phyloP scores from a whole-genome alignment of 75 land plant genomes.

The Chamaecyparis obtusa region DNA sequence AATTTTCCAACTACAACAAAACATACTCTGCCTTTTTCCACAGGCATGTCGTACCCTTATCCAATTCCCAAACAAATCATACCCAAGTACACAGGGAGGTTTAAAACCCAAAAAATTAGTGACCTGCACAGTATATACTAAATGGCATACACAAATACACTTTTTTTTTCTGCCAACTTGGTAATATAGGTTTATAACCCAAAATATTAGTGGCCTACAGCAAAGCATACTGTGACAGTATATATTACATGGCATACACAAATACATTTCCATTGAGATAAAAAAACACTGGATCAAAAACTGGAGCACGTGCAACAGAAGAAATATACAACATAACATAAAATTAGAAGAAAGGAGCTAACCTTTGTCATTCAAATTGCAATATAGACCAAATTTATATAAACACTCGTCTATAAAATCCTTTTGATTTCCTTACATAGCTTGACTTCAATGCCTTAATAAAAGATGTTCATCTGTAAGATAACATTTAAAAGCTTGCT shows the following conservation, averaged over 20 bases:
- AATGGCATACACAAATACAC: no score
- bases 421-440: background rate
- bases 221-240: background rate
- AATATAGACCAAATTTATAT: background rate
- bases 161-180: no score
- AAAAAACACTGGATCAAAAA: background rate
- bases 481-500: background rate
- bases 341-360: background rate
- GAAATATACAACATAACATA: background rate
- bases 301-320: background rate
- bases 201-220: background rate
- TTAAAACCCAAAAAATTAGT: background rate
- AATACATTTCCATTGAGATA: background rate
- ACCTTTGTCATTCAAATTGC: background rate
- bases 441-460: background rate
- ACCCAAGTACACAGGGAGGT: background rate
- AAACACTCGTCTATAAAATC: background rate
- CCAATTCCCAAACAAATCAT: no score
- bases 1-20: no score
- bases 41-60: no score
- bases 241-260: background rate
- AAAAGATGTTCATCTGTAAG: background rate
- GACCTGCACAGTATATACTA: background rate
- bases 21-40: no score
- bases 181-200: background rate